Percentiles rank a stretch among this genome's conserved stretches.
Conservation (phyloP, 2,329 filamentous ascomycete genomes). For the Trichoderma gracile region DNA sequence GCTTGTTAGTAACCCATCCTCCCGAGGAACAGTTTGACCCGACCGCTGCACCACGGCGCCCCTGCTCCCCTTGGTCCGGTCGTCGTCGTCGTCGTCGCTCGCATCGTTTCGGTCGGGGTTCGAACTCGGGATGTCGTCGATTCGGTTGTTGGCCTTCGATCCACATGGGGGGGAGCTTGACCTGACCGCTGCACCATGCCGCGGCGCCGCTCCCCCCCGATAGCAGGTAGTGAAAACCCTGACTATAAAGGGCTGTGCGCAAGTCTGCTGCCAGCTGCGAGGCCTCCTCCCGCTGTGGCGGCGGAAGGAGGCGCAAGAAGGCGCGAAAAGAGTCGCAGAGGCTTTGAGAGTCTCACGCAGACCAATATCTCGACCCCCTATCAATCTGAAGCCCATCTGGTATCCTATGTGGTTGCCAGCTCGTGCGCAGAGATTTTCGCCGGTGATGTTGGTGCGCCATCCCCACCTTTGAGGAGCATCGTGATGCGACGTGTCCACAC, state of each 20-base stretch:
- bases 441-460: not conserved
- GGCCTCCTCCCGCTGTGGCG: not conserved
- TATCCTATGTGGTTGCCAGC: not conserved
- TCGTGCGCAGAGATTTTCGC: not conserved
- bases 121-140: constrained; percentile 12
- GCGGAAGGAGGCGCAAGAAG: not conserved
- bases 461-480: not conserved
- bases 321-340: not conserved
- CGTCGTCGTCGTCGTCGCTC: not conserved
- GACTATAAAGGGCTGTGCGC: not conserved
- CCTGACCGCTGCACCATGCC: constrained; percentile 4
- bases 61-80: not conserved
- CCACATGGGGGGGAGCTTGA: constrained; percentile 2
- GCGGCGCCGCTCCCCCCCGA: not conserved
- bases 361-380: not conserved
- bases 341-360: not conserved
- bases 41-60: not conserved
- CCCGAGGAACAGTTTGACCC: not conserved
- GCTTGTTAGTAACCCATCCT: not conserved
- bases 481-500: not conserved
- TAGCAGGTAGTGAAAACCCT: not conserved
- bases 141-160: not conserved
- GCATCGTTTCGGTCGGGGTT: not conserved
- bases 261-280: constrained; percentile 1
- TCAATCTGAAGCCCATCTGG: not conserved